A percentile compares a stretch with the other conserved stretches of the same genome.
Conservation (phyloP, 2,329 filamentous ascomycete species). For the Chrysoporthe puriensis region DNA sequence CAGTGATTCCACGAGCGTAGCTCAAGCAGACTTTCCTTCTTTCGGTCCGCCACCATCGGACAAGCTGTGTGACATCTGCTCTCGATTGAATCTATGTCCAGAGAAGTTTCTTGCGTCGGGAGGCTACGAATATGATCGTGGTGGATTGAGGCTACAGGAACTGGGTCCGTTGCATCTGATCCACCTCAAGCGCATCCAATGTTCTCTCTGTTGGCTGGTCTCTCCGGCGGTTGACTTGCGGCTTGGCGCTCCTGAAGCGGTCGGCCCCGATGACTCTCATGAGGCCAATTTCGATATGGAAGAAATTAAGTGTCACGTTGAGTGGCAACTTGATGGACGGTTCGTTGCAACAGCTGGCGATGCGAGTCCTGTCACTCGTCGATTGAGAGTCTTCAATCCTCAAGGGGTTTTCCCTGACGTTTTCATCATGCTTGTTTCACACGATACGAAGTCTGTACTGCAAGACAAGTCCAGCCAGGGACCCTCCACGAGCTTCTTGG, state of each 20-base stretch:
- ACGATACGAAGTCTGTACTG: not conserved
- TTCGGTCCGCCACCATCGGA: not conserved
- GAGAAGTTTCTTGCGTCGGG: not conserved
- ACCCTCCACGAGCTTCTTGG: not conserved
- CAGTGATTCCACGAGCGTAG: not conserved
- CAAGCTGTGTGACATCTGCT: not conserved
- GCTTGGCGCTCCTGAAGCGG: not conserved
- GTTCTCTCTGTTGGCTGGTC: not conserved
- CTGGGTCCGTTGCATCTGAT: not conserved
- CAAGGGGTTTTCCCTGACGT: not conserved
- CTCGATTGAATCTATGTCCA: not conserved
- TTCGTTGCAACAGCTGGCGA: not conserved
- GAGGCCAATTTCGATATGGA: not conserved
- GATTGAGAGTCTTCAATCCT: not conserved
- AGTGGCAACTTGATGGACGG: conserved; percentile 3
- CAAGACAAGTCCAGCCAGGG: not conserved
- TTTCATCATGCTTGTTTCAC: conserved; percentile 5
- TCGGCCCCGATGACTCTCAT: not conserved
- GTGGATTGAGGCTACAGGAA: not conserved
- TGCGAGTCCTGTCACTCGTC: not conserved
- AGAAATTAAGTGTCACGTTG: not conserved
- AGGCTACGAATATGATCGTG: not conserved
- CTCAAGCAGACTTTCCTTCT: not conserved
- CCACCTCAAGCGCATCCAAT: not conserved
- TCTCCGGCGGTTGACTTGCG: not conserved